Evolutionary conservation across 2,329 filamentous ascomycete species (phyloP).

Genomic region (Neocatenulostroma microsporum): DNA sequence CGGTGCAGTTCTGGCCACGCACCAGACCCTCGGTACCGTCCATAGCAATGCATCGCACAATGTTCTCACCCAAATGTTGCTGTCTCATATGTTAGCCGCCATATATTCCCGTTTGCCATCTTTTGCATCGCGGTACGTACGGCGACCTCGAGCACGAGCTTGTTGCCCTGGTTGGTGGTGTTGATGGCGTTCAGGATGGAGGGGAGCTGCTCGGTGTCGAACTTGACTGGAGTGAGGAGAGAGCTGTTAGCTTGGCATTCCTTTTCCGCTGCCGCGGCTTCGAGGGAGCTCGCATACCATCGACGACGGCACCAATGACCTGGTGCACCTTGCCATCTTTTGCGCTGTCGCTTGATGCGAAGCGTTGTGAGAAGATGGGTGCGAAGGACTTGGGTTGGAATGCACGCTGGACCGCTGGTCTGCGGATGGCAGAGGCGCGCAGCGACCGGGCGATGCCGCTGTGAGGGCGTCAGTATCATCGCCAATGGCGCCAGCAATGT

Average conservation of each 20-base stretch:
- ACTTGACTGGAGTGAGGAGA: constrained; percentile 70
- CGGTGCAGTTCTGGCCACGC: constrained; percentile 74
- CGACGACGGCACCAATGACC: constrained; percentile 98
- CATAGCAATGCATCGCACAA: constrained; percentile 99
- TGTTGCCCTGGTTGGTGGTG: constrained; percentile 84
- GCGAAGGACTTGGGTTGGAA: constrained; percentile 52
- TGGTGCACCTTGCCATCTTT: constrained; percentile 60
- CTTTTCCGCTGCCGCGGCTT: constrained; percentile 14
- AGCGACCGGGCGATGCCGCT: constrained; percentile 61
- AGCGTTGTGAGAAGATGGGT: constrained; percentile 53
- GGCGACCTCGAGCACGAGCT: constrained; percentile 92
- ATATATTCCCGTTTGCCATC: constrained; percentile 12
- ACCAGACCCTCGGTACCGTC: constrained; percentile 99
- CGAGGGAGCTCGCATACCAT: constrained; percentile 58
- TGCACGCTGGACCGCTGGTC: constrained; percentile 59
- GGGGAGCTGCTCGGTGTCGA: constrained; percentile 86
- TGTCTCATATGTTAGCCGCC: constrained; percentile 36
- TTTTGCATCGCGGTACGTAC: constrained; percentile 50
- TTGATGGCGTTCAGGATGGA: constrained; percentile 95
- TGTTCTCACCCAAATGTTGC: constrained; percentile 99
- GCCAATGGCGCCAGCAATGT: constrained; percentile 31
- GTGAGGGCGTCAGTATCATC: constrained; percentile 27
- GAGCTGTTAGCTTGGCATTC: constrained; percentile 19
- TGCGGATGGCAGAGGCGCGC: constrained; percentile 52
- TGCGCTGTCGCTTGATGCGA: constrained; percentile 52